These are phyloP conservation scores for Caulochytrium protostelioides DNA, from an alignment of 371 early-diverging fungal genomes.

Conservation along the genomic window DNA sequence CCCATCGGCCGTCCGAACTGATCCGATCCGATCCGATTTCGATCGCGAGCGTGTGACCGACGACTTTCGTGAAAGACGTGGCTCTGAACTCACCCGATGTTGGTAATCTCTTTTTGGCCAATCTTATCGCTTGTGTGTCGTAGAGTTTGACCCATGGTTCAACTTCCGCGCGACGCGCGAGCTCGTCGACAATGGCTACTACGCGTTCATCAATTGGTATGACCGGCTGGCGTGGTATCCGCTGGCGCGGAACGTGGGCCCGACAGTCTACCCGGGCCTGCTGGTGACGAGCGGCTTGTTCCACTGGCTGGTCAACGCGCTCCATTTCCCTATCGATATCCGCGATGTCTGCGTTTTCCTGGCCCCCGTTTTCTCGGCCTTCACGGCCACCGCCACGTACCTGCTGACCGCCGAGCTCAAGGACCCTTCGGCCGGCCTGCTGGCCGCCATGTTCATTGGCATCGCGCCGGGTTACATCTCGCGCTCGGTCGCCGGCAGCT, in stretches of 20 bases:
- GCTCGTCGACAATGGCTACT: slow-evolving; percentile 83
- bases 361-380: slow-evolving; percentile 84
- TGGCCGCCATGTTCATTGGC: slow-evolving; percentile 91
- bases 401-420: slow-evolving; percentile 72
- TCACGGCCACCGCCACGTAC: slow-evolving; percentile 84
- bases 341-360: slow-evolving; percentile 93
- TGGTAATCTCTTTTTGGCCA: not conserved
- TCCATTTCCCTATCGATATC: slow-evolving; percentile 88
- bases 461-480: slow-evolving; percentile 97
- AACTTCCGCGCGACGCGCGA: slow-evolving; percentile 95
- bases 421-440: slow-evolving; percentile 69
- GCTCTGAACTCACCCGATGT: not conserved
- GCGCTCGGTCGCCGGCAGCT: slow-evolving; percentile 96
- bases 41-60: too few relatives aligned
- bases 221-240: slow-evolving; percentile 83
- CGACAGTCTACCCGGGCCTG: slow-evolving; percentile 92
- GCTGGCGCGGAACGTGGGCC: slow-evolving; percentile 92
- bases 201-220: slow-evolving; percentile 94
- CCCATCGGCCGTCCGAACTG: too few relatives aligned
- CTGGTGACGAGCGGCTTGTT: slow-evolving; percentile 94
- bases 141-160: too few relatives aligned
- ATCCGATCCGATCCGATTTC: too few relatives aligned
- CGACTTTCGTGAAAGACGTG: not conserved
- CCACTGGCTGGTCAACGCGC: slow-evolving; percentile 65
- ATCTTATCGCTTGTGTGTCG: not conserved